Evolutionary conservation across 306 rosid genomes (phyloP).

Genomic region (Cicer yamashitae): DNA sequence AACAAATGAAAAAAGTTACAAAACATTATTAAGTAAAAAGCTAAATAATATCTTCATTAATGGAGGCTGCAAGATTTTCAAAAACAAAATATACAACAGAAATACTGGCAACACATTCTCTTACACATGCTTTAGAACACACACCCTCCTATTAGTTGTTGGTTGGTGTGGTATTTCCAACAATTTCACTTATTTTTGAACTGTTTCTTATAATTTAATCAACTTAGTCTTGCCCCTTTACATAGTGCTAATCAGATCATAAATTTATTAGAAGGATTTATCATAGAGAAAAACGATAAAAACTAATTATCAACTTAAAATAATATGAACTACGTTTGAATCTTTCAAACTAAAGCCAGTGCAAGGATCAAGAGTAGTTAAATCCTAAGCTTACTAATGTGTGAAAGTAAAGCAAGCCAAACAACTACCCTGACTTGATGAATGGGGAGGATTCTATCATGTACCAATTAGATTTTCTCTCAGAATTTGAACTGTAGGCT

Average conservation of each 20-base stretch:
- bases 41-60: slow-evolving; percentile 5
- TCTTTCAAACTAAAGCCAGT: not conserved
- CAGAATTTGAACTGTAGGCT: no score
- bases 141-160: not conserved
- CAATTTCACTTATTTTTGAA: no score
- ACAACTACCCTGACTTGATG: not conserved
- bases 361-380: slow-evolving; percentile 1
- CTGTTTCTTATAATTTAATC: no score
- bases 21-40: not conserved
- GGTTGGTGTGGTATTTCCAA: no score
- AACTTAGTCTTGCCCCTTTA: no score
- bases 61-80: slow-evolving; percentile 10
- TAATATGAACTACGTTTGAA: not conserved
- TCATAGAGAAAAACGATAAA: no score
- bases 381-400: not conserved
- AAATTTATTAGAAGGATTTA: no score
- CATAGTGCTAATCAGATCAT: no score
- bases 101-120: not conserved
- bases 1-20: slow-evolving; percentile 6
- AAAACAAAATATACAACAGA: slow-evolving; percentile 9
- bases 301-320: not conserved
- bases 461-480: not conserved
- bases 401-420: not conserved
- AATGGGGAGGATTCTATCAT: not conserved
- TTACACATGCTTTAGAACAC: not conserved